Conservation (phyloP, 2,329 filamentous ascomycete species). For the Aureobasidium sp. region DNA sequence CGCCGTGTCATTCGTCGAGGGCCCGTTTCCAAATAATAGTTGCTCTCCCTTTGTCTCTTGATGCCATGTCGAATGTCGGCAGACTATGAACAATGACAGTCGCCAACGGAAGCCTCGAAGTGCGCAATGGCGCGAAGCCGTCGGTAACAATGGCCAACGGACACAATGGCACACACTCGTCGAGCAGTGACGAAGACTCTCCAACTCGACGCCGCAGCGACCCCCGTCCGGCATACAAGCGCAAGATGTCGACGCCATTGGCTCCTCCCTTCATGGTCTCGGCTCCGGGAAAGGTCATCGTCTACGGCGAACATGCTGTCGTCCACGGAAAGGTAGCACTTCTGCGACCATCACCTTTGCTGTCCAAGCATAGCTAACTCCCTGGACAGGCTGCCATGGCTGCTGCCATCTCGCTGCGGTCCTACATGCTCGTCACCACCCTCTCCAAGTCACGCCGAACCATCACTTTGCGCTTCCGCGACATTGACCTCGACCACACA, state of each 20-base stretch:
- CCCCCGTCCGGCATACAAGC: not conserved
- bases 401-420: slow-evolving; percentile 86
- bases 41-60: not conserved
- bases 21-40: not conserved
- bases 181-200: not conserved
- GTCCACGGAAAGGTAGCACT: slow-evolving; percentile 77
- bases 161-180: not conserved
- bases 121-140: slow-evolving; percentile 1
- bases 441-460: slow-evolving; percentile 86
- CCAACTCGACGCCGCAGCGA: not conserved
- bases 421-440: slow-evolving; percentile 91
- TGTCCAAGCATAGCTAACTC: not conserved
- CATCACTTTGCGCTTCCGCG: slow-evolving; percentile 79
- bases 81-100: slow-evolving; percentile 4
- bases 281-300: slow-evolving; percentile 94
- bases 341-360: not conserved
- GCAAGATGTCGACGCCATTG: slow-evolving; percentile 13
- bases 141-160: not conserved
- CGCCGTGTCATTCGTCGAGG: slow-evolving; percentile 1
- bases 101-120: not conserved
- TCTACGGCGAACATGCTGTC: slow-evolving; percentile 97
- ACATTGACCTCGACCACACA: slow-evolving; percentile 79
- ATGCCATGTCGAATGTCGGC: not conserved
- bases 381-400: slow-evolving; percentile 69
- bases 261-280: slow-evolving; percentile 79